These are phyloP conservation scores for Saccharomycopsis javanensis DNA, from an alignment of 805 yeast genomes.

Conservation along the genomic window DNA sequence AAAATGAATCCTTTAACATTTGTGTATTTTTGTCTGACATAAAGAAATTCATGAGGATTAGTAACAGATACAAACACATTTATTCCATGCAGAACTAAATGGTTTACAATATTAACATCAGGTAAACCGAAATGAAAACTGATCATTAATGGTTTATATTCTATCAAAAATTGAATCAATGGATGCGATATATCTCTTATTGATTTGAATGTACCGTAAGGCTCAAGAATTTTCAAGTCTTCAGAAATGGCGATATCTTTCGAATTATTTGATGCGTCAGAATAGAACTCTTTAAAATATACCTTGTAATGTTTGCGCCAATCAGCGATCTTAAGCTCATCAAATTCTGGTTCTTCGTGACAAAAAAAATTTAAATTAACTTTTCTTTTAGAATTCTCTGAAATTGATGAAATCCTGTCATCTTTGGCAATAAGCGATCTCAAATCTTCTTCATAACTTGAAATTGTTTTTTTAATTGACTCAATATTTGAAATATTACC, in stretches of 20 bases:
- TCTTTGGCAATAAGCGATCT: not conserved
- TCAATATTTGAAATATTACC: constrained; percentile 11
- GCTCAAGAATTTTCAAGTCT: constrained; percentile 8
- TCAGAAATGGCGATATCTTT: not conserved
- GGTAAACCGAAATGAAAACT: constrained; percentile 51
- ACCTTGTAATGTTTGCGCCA: constrained; percentile 22
- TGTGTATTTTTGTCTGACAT: constrained; percentile 21
- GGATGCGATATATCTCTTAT: constrained; percentile 11
- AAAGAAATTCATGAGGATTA: constrained; percentile 32
- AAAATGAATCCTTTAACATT: constrained; percentile 40
- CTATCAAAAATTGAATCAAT: not conserved
- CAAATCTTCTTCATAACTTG: not conserved
- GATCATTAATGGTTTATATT: constrained; percentile 31
- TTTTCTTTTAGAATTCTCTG: not conserved
- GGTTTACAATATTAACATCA: constrained; percentile 24
- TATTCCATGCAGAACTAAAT: constrained; percentile 31
- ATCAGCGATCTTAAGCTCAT: constrained; percentile 14
- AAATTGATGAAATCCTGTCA: not conserved
- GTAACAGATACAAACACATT: constrained; percentile 40
- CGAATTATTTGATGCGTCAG: not conserved
- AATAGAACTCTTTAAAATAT: not conserved
- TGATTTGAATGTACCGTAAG: constrained; percentile 21
- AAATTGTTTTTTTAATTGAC: not conserved
- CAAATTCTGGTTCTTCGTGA: constrained; percentile 25
- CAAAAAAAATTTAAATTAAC: constrained; percentile 42